These are phyloP conservation scores for Aspergillus sojae DNA, from an alignment of 2,329 filamentous ascomycete species.

Conservation along the genomic window DNA sequence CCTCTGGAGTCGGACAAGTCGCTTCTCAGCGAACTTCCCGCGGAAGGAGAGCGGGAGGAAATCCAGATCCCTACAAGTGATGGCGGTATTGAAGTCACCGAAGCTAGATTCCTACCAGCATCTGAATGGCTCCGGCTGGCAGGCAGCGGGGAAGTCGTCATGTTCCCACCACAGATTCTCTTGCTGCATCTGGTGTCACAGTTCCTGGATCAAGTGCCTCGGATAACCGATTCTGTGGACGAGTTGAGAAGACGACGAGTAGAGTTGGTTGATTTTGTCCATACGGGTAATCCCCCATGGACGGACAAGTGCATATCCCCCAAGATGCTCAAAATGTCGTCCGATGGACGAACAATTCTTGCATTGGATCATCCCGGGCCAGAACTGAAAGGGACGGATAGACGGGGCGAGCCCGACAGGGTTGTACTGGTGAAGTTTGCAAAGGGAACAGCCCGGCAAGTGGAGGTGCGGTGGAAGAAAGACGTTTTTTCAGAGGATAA, in stretches of 20 bases:
- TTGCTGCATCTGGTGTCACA: conserved; percentile 56
- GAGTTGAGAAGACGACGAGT: conserved; percentile 43
- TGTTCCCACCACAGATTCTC: conserved; percentile 86
- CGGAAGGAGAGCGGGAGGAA: conserved; percentile 55
- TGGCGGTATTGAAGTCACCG: conserved; percentile 70
- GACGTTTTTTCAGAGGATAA: conserved; percentile 48
- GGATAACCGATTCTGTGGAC: conserved; percentile 25
- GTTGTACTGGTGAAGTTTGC: conserved; percentile 61
- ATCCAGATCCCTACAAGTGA: conserved; percentile 72
- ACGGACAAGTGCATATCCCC: conserved; percentile 52
- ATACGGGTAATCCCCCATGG: conserved; percentile 50
- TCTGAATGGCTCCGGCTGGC: conserved; percentile 70
- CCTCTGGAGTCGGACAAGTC: conserved; percentile 36
- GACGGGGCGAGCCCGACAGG: conserved; percentile 56
- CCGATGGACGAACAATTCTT: conserved; percentile 56
- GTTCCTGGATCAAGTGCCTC: conserved; percentile 49
- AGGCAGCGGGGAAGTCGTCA: conserved; percentile 67
- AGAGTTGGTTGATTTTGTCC: conserved; percentile 52
- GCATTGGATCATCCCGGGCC: conserved; percentile 57
- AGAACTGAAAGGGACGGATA: conserved; percentile 54
- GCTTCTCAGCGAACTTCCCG: conserved; percentile 35
- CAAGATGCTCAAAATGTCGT: conserved; percentile 38
- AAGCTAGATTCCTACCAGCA: conserved; percentile 75
- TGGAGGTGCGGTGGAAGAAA: conserved; percentile 54
- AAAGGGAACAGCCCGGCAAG: conserved; percentile 58